Evolutionary conservation across 345 rosid species (phyloP), one percentile per base, ranked within the genome.

Genomic region (Ceriops tagal): DNA sequence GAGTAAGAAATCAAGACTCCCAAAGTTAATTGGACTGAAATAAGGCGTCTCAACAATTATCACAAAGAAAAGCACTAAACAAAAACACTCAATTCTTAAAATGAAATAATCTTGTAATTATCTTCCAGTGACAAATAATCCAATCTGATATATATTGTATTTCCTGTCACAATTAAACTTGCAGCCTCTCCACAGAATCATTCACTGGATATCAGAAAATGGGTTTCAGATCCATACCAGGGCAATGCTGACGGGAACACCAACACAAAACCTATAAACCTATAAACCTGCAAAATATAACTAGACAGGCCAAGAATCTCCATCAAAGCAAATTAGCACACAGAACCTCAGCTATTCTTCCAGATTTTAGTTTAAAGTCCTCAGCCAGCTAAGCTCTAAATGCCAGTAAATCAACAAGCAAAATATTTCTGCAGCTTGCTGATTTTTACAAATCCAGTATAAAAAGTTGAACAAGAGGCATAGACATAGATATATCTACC

Each of bases 221-320:
- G 75, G 79, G 80, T 69, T 58, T 74, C 66, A 77, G 85, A 81
- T 70, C 82, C 90, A 84, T 88, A 84, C 87, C 87, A 81, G 81
- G 64, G 80, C 69, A 73, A 70, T 68, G 90, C 81, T 65, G 86
- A 76, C 78, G 78, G 72, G 39, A 74, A 80, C 82, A 82, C 85
- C 85, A 87, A 87, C 89, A 85, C 74, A 70, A 80, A n/a, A 74
- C 73, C 61, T 70, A 65, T 72, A 43, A 68, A 65, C 60, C 78
- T 69, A 67, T 39, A 64, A 39, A 77, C 43, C 67, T 69, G 62
- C 46, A 68, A 66, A 55, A 70, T 47, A 24, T 58, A n/a, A 55
- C 65, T 60, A 53, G 62, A 46, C 22, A 66, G 22, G 47, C 61
- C 63, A 56, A 35, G 9, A 68, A 68, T 61, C 51, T 65, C 71